Evolutionary conservation across 2,329 filamentous ascomycete species (phyloP).

Genomic region (Claviceps monticola): DNA sequence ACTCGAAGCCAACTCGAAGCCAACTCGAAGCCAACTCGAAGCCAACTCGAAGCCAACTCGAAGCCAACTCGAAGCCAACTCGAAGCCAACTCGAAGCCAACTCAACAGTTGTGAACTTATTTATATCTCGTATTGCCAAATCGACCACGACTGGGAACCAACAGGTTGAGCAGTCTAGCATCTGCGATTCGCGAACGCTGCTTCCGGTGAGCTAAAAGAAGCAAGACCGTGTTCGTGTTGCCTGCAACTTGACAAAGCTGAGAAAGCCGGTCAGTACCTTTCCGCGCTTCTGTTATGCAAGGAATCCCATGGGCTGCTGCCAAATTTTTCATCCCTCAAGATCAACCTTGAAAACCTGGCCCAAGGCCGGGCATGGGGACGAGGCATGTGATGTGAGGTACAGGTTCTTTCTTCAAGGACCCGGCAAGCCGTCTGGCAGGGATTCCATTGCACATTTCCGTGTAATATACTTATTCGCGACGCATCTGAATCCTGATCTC

Average conservation of each 20-base stretch:
- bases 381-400: neutral
- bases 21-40: too few relatives aligned
- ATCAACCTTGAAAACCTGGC: neutral
- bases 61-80: too few relatives aligned
- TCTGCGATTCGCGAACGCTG: neutral
- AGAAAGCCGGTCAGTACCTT: constrained; percentile 1
- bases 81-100: neutral
- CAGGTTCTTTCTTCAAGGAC: neutral
- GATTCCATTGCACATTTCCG: constrained; percentile 3
- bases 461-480: constrained; percentile 9
- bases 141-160: neutral
- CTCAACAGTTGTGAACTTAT: neutral
- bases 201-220: neutral
- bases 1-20: too few relatives aligned
- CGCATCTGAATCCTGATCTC: constrained; percentile 4
- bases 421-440: neutral
- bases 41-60: too few relatives aligned
- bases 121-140: neutral
- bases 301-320: neutral
- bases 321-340: neutral
- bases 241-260: neutral
- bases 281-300: neutral
- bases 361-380: neutral
- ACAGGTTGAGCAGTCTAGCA: neutral
- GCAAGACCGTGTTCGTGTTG: neutral